phyloP scores from a whole-genome alignment of 352 stramenopile species.

The Salisapilia sapeloensis region DNA sequence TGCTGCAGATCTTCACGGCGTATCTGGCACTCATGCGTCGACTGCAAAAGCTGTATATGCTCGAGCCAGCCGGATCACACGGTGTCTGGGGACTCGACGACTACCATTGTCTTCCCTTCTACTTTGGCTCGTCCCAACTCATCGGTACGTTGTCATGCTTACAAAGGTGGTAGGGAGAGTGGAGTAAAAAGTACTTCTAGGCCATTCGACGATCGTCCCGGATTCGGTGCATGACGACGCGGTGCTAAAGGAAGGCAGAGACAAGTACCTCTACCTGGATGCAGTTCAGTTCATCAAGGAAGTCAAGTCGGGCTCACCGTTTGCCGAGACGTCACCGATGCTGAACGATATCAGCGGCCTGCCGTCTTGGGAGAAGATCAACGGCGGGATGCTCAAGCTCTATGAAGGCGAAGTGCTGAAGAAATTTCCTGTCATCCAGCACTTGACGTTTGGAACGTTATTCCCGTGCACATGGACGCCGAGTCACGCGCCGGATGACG shows the following conservation, averaged over 20 bases:
- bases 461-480: slow-evolving; percentile 76
- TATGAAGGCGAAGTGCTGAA: slow-evolving; percentile 95
- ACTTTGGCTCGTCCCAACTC: slow-evolving; percentile 94
- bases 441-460: slow-evolving; percentile 93
- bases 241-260: slow-evolving; percentile 32
- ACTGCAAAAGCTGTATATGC: slow-evolving; percentile 93
- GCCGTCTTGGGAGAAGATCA: slow-evolving; percentile 85
- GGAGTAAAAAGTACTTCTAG: slow-evolving; percentile 6
- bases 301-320: slow-evolving; percentile 80
- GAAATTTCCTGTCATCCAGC: slow-evolving; percentile 97
- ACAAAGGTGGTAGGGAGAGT: not conserved
- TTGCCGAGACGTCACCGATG: slow-evolving; percentile 89
- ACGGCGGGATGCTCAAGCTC: slow-evolving; percentile 79
- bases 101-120: slow-evolving; percentile 97
- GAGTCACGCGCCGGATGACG: slow-evolving; percentile 26
- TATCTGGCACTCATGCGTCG: slow-evolving; percentile 91
- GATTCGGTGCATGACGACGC: slow-evolving; percentile 57
- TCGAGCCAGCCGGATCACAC: slow-evolving; percentile 97
- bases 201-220: slow-evolving; percentile 47
- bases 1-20: slow-evolving; percentile 81
- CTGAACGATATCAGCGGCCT: slow-evolving; percentile 86
- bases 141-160: slow-evolving; percentile 16
- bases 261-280: slow-evolving; percentile 87
- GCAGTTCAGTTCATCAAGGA: slow-evolving; percentile 86
- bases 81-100: slow-evolving; percentile 98